Base-by-base conservation (phyloP, 2,329 filamentous ascomycete genomes). In the Gremmenia infestans region DNA sequence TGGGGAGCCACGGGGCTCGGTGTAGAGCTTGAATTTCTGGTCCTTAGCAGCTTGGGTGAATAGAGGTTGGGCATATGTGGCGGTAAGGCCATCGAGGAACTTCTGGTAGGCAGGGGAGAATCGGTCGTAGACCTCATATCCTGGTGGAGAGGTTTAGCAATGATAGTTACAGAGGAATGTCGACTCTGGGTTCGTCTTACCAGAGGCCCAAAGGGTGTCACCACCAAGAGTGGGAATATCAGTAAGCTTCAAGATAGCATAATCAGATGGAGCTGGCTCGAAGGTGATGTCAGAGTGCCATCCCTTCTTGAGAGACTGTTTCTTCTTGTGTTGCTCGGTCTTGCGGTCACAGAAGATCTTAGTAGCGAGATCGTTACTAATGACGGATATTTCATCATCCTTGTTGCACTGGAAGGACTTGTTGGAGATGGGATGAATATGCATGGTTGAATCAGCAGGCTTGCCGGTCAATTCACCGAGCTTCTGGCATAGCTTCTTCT, bases 101-200 rank as follows among this genome's bases (percentile, higher is more conserved):
- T 72, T 71, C 56, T 80, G 81, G 52, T 81, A 80, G 0, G 80
- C 72, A 2, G 73, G 72, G 4, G 80, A 83, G 56, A 88, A 74
- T 28, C 82, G 78, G 64, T 88, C 84, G 63, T 86, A 88, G 12
- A 86, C 70, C 62, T 87, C 83, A 65, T 87, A 87, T 0, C 82
- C 42, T 45, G 12, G 15, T 19, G 42, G 19, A 12, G 5, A 45
- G 19, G 2, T 5, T 45, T 22, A 45, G 42, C 9, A 45, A 23
- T 19, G 19, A 48, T 9, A 35, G 19, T 19, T 14, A 17, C 83
- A 0, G 81, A 75, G 50, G 78, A 32, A 12, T 9, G 25, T 32
- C 1, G 11, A 9, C 28, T 32, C 28, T 11, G 28, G 28, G 28
- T 9, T 32, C 9, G 28, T 32, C 28, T 32, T 32, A 32, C 28